Evolutionary conservation across 2,329 filamentous ascomycete genomes (phyloP), one percentile per base, ranked within the genome.

Genomic region (Pestalotiopsis sp.): DNA sequence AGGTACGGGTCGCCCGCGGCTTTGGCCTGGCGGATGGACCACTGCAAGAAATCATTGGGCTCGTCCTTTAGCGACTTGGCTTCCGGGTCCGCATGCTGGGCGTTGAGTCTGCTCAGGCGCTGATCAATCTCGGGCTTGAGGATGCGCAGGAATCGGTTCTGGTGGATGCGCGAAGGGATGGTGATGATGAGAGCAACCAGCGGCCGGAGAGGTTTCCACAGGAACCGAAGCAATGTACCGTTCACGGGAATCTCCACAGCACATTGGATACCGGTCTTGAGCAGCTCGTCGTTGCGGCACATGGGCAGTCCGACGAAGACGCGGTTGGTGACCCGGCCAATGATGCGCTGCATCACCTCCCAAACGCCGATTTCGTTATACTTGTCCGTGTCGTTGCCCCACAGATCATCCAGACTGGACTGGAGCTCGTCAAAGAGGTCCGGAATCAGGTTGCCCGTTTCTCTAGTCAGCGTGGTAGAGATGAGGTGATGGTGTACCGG

Each of bases 361-460:
- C 58, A 70, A 4, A 70, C 62, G n/a, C 25, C 17, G 3, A 70
- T 40, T 40, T 72, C 70, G 31, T 27, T 52, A 17, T 36, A 63
- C 13, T 17, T 20, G 12, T 20, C 25, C 7, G 38, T 67, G 40
- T 67, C 66, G 7, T 38, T 56, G 31, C 76, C 77, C 74, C 73
- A 79, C 27, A 73, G 56, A 13, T 71, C 25, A n/a, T 75, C 73
- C 4, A 79, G 72, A 23, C 40, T 72, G 56, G 68, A 70, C 5
- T 66, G 71, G 4, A 71, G 72, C 72, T 80, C 78, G 11, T 78
- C 77, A 9, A 71, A 70, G 1, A 80, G 66, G 4, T 70, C 72
- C 40, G 77, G 75, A 52, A 78, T 71, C 17, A 79, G 70, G 66
- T 77, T 79, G 52, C 75, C 75, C 17, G 76, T 76, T 68, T 79